Base-by-base conservation (phyloP, 495 filamentous ascomycete genomes). In the Extremus antarcticus region DNA sequence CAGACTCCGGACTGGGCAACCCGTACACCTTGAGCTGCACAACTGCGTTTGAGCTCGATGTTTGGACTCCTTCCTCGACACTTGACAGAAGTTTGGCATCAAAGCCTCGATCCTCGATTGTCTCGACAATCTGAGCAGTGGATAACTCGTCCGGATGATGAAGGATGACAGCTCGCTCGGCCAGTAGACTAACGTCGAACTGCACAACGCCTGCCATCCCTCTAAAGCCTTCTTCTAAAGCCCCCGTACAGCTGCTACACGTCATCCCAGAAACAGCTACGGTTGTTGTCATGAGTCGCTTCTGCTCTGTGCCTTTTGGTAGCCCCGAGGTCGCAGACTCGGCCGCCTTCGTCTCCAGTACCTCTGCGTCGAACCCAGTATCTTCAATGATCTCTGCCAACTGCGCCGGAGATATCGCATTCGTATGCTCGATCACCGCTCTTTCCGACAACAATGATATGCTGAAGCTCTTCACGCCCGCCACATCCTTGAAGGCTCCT, bases 211-310 rank as follows among this genome's bases (percentile, higher is more conserved):
- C 94, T 1, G 82, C 72, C 16, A 91, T 73, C 55, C 81, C 81
- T 53, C 82, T 78, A 64, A 97, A 94, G 1, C 85, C 89, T 49
- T 80, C 79, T 68, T 95, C 84, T 19, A 97, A 79, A 41, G 92
- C 90, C 11, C 90, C 86, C 7, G 91, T 96, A 67, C 92, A 98
- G 23, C 91, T 88, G 20, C 91, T 91, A 63, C 91, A 98, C 3
- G 91, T 97, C 92, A 98, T 97, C 25, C 92, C 92, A 61, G 86
- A 86, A 22, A 98, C 79, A 2, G 83, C 80, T 17, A 98, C 76
- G 0, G 89, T 95, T 0, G 90, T 96, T 3, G 84, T 81, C 58
- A 80, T 63, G 2, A 75, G 62, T 23, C 71, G 65, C 21, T 53
- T 49, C 25, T 51, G 52, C 16, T 58, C 60, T 47, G 53, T 47